Conservation (phyloP, 805 yeast species). For the Pichia cabralensis region DNA sequence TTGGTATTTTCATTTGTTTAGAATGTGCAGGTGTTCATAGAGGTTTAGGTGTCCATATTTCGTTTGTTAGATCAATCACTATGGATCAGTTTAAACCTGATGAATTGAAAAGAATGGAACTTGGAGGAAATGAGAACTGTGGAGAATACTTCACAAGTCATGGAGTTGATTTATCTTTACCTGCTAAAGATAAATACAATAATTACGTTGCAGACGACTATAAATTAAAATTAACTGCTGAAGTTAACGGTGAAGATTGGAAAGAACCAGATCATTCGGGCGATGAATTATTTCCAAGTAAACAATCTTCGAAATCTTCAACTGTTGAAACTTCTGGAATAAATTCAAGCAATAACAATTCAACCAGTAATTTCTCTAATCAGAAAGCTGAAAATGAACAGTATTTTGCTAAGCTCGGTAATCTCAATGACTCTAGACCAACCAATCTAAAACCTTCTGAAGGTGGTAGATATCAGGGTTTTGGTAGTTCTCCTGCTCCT, state of each 20-base stretch:
- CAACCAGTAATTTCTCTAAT: slow-evolving; percentile 1
- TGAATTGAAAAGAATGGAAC: slow-evolving; percentile 82
- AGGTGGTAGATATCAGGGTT: slow-evolving; percentile 89
- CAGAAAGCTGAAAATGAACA: slow-evolving; percentile 58
- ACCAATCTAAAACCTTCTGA: slow-evolving; percentile 80
- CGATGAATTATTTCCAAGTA: slow-evolving; percentile 29
- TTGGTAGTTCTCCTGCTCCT: slow-evolving; percentile 69
- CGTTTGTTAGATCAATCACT: slow-evolving; percentile 92
- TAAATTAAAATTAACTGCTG: slow-evolving; percentile 67
- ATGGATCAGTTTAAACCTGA: slow-evolving; percentile 98
- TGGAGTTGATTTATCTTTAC: slow-evolving; percentile 56
- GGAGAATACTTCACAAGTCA: slow-evolving; percentile 55
- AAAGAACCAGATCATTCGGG: slow-evolving; percentile 52
- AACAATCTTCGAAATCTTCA: too few relatives aligned
- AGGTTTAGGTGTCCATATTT: slow-evolving; percentile 92
- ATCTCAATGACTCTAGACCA: slow-evolving; percentile 61
- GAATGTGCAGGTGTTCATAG: slow-evolving; percentile 98
- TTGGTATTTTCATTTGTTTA: slow-evolving; percentile 92
- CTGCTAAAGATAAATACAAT: slow-evolving; percentile 70
- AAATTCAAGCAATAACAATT: not conserved
- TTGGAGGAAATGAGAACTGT: slow-evolving; percentile 84
- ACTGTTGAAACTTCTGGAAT: not conserved
- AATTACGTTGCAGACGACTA: slow-evolving; percentile 93
- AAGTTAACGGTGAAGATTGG: slow-evolving; percentile 65
- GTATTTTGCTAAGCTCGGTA: slow-evolving; percentile 74